Base-by-base conservation (phyloP, 805 yeast genomes). In the Priceomyces carsonii region DNA sequence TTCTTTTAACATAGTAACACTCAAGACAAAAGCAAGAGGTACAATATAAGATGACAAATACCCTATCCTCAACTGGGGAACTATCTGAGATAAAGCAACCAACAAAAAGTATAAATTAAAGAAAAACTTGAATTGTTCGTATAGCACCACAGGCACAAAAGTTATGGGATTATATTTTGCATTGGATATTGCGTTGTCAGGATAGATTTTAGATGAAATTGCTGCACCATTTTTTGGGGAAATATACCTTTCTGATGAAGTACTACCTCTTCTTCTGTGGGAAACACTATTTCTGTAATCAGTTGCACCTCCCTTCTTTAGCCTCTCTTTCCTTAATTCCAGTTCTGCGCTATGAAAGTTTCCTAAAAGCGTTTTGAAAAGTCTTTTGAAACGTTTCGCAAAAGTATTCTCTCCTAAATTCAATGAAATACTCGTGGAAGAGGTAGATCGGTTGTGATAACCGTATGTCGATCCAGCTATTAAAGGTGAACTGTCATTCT, bases 91-190 rank as follows among this genome's bases (percentile, higher is more conserved):
- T 41, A 95, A 72, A 10, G 99, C 98, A 45, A 95, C 99, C 14
- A 95, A 53, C 33, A 95, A 65, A 56, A 93, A 93, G 61, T 93
- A 93, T 31, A 93, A 66, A 61, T 93, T 93, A 73, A 89, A 93
- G 63, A 93, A 93, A 59, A 93, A 91, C 66, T 90, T 89, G 79
- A 93, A 93, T 69, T 93, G 99, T 57, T 91, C 96, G 59, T 85
- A 95, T 19, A 93, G 72, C 36, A 93, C 80, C 27, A 87, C 72
- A 3, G 99, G 99, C 7, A 93, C 63, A 52, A 93, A 93, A 1
- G 95, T 80, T 23, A 88, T 56, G 2, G 93, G 86, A 49, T 86
- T 86, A 63, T 93, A 93, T 61, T 90, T 91, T 15, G 99, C 98
- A 61, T 93, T 93, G 30, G 95, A 85, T 9, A 93, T 76, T 5